Percentiles rank a stretch among this genome's conserved stretches.
These are phyloP conservation scores for Lycium ferocissimum DNA, from an alignment of 257 asterid species.

Conservation along the genomic window DNA sequence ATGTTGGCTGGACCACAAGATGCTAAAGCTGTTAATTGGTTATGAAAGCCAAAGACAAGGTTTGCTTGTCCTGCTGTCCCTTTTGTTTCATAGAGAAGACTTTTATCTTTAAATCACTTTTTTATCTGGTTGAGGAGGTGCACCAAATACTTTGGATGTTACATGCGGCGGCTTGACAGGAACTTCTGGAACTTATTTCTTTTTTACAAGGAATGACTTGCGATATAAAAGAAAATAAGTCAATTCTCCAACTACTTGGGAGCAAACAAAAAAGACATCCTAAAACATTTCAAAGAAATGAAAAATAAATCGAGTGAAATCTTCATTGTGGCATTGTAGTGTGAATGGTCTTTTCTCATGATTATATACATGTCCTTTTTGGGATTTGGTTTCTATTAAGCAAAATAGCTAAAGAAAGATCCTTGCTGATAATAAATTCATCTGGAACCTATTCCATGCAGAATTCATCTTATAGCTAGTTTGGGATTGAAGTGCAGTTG, in stretches of 20 bases:
- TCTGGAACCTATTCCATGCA: constrained; percentile 25
- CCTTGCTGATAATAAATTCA: constrained; percentile 15
- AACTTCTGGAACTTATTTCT: background rate
- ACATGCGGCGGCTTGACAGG: too few species aligned
- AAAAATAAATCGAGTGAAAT: background rate
- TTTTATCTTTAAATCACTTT: background rate
- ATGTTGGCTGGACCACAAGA: constrained; percentile 5
- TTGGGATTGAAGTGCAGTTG: background rate
- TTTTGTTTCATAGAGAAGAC: background rate
- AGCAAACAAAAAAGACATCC: background rate
- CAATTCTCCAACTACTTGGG: background rate
- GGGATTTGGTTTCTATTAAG: background rate
- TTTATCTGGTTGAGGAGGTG: background rate
- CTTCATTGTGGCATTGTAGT: background rate
- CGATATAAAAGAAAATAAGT: background rate
- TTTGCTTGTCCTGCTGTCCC: constrained; percentile 11
- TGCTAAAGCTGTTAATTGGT: constrained; percentile 11
- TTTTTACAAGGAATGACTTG: constrained; percentile 10
- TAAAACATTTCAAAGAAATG: constrained; percentile 6
- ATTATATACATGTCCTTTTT: background rate
- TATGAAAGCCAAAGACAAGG: constrained; percentile 11
- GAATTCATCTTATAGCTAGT: background rate
- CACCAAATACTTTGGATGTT: background rate
- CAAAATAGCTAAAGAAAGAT: background rate
- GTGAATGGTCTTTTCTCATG: background rate